A percentile compares a stretch with the other conserved stretches of the same genome.
Conservation (phyloP, 176 grass and related monocot genomes). For the Eleusine indica region DNA sequence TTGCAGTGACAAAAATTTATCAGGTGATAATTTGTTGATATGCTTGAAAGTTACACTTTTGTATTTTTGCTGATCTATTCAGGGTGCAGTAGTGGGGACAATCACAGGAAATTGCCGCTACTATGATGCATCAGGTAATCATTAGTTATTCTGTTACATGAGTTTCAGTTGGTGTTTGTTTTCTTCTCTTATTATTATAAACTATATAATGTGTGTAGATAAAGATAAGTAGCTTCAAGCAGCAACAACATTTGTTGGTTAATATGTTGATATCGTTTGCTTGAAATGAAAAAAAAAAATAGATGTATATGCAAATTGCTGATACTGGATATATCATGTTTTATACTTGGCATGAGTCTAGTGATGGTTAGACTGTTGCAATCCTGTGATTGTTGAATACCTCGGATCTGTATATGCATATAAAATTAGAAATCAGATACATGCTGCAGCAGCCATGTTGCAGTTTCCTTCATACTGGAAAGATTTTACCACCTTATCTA, state of each 20-base stretch:
- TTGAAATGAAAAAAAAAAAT: slow-evolving; percentile 26
- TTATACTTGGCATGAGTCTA: background rate
- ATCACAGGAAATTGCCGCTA: slow-evolving; percentile 78
- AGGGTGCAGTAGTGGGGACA: slow-evolving; percentile 77
- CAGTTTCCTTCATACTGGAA: slow-evolving; percentile 22
- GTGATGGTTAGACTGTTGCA: background rate
- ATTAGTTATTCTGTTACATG: slow-evolving; percentile 45
- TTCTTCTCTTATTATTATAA: slow-evolving; percentile 29
- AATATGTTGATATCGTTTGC: slow-evolving; percentile 44
- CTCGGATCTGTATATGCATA: slow-evolving; percentile 3
- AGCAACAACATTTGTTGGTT: slow-evolving; percentile 55
- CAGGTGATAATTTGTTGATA: slow-evolving; percentile 9
- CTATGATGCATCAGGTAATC: slow-evolving; percentile 88
- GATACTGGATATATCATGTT: slow-evolving; percentile 33
- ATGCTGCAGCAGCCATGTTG: slow-evolving; percentile 3
- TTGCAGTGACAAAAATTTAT: slow-evolving; percentile 29
- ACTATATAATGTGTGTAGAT: slow-evolving; percentile 42
- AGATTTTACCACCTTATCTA: background rate
- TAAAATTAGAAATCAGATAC: background rate
- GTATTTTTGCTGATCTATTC: slow-evolving; percentile 45
- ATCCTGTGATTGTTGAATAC: slow-evolving; percentile 19
- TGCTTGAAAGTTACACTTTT: slow-evolving; percentile 17
- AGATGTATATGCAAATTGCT: slow-evolving; percentile 40
- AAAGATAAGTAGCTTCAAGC: slow-evolving; percentile 47
- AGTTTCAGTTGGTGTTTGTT: slow-evolving; percentile 22